phyloP scores from a whole-genome alignment of 495 filamentous ascomycete species.

The Hypoxylon rickii region DNA sequence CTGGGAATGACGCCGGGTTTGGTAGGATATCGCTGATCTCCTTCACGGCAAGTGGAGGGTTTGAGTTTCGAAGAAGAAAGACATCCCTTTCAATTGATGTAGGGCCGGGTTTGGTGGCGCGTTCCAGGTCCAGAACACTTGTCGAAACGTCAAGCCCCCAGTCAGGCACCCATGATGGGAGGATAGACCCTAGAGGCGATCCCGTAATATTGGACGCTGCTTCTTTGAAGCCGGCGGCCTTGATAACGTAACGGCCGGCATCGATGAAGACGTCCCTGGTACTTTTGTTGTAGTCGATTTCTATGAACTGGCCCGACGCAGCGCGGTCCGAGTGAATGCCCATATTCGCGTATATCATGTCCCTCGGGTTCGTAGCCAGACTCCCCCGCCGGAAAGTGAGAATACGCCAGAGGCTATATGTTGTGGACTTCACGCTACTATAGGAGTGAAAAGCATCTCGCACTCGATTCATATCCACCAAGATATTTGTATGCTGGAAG shows the following conservation, averaged over 20 bases:
- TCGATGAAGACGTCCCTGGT: constrained; percentile 2
- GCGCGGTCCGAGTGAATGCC: constrained; percentile 3
- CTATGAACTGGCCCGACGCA: not conserved
- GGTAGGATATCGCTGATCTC: no score
- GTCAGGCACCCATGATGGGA: constrained; percentile 13
- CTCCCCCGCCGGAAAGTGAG: not conserved
- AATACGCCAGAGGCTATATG: not conserved
- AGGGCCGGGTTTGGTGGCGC: no score
- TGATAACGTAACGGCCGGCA: not conserved
- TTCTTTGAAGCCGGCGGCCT: not conserved
- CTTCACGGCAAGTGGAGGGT: no score
- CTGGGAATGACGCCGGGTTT: no score
- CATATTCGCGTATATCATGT: constrained; percentile 12
- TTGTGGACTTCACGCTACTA: not conserved
- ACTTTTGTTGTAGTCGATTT: constrained; percentile 8
- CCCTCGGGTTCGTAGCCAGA: constrained; percentile 3
- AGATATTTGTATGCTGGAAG: not conserved
- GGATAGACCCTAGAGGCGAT: constrained; percentile 8
- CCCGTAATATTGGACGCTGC: not conserved
- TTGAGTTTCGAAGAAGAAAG: no score
- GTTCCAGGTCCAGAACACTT: not conserved
- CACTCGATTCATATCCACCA: not conserved
- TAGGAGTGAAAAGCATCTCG: not conserved
- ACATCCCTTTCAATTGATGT: no score
- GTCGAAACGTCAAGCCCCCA: constrained; percentile 1